These are phyloP conservation scores for Colletotrichum sp. DNA, from an alignment of 2,329 filamentous ascomycete genomes.

Conservation along the genomic window DNA sequence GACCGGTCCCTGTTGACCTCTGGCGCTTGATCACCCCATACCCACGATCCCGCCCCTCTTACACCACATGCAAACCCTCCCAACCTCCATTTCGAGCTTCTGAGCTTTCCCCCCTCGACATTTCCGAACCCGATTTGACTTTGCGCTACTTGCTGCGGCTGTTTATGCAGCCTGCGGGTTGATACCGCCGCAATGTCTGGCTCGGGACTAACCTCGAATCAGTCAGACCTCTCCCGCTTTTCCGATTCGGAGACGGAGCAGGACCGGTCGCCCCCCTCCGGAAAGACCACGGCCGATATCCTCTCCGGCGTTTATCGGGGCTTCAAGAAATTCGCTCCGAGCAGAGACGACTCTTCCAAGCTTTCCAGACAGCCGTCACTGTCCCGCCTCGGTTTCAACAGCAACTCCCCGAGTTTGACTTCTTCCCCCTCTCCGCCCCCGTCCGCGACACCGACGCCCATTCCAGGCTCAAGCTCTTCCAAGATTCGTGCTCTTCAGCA, in stretches of 20 bases:
- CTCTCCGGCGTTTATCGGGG: constrained; percentile 58
- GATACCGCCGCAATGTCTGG: constrained; percentile 18
- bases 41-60: neutral
- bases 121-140: neutral
- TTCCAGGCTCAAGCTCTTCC: constrained; percentile 6
- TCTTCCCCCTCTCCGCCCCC: constrained; percentile 31
- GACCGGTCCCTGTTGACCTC: neutral
- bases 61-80: neutral
- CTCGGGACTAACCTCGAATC: constrained; percentile 36
- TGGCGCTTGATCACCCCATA: neutral
- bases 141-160: neutral
- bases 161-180: neutral
- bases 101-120: neutral
- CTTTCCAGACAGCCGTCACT: constrained; percentile 50
- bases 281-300: constrained; percentile 49
- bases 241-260: constrained; percentile 52
- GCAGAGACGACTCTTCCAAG: constrained; percentile 46
- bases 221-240: constrained; percentile 39
- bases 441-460: constrained; percentile 11
- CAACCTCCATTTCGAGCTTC: neutral
- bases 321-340: constrained; percentile 51
- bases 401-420: constrained; percentile 30
- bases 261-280: constrained; percentile 13
- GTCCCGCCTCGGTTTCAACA: constrained; percentile 36
- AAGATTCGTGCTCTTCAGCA: constrained; percentile 40